Evolutionary conservation across 208 protist species (phyloP), one percentile per base, ranked within the genome.

Genomic region (Acanthamoeba healyi): DNA sequence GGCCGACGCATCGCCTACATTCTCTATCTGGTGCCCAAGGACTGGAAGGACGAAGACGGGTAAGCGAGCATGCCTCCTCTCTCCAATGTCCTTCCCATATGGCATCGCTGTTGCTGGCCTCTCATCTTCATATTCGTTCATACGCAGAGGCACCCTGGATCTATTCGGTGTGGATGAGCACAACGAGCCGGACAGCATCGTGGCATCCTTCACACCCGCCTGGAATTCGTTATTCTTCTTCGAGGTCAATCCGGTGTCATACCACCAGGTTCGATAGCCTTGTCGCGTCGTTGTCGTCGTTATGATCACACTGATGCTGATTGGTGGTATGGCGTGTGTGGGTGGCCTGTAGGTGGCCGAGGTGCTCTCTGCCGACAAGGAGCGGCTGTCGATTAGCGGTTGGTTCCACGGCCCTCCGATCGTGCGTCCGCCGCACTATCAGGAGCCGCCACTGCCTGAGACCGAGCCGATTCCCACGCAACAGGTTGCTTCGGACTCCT

Each of bases 1-100:
- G 56, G 54, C 49, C 24, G 84, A 10, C 84, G 84, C 54, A 70
- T 91, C 36, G 84, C 84, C 54, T 91, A 91, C 56, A 91, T 91
- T 72, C 46, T 91, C 54, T 91, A 91, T 56, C 56, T 91, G 32
- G 84, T 91, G n/a, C 84, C 84, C 56, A 70, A 91, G 84, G 84
- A 91, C 58, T 91, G 84, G 84, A 36, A 34, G n/a, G 58, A 63
- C 24, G 56, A 63, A 26, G 77, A 86, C 34, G 77, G 77, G 40
- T 72, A 26, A 3, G 63, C 22, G 9, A 12, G 7, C 5, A 3
- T 15, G 6, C 7, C 10, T 34, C 32, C 7, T 70, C 26, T 40
- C 26, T 12, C n/a, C n/a, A n/a, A n/a, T n/a, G n/a, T n/a, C n/a
- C n/a, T n/a, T n/a, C n/a, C n/a, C n/a, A n/a, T n/a, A n/a, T n/a